Percentiles rank a stretch among this genome's conserved stretches.
phyloP scores from a whole-genome alignment of 805 yeast genomes.

The Hagleromyces aurorensis region DNA sequence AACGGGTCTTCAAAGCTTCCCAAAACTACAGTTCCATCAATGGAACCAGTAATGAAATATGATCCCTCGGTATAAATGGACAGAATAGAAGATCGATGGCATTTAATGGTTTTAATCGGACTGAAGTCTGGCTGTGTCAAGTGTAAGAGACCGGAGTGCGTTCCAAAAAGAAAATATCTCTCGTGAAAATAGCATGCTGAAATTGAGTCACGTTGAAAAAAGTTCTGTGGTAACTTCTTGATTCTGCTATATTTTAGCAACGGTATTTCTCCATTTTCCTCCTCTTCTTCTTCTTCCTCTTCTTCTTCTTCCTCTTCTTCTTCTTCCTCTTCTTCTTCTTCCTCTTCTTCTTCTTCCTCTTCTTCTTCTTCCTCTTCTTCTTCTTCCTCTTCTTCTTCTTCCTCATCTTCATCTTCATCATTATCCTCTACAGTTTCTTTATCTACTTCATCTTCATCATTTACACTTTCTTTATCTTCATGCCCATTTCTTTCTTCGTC shows the following conservation, averaged over 20 bases:
- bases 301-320: constrained; percentile 26
- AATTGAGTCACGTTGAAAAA: constrained; percentile 70
- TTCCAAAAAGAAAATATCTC: constrained; percentile 65
- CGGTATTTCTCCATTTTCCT: constrained; percentile 58
- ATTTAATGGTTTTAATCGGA: constrained; percentile 63
- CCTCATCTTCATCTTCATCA: constrained; percentile 14
- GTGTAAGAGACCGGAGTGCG: constrained; percentile 80
- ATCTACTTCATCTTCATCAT: constrained; percentile 1
- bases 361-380: constrained; percentile 13
- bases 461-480: neutral
- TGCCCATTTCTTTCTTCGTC: no score
- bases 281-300: constrained; percentile 35
- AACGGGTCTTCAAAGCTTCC: constrained; percentile 57
- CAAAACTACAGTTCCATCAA: constrained; percentile 87
- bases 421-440: constrained; percentile 10
- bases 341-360: constrained; percentile 19
- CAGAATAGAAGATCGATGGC: constrained; percentile 79
- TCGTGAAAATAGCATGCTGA: constrained; percentile 61
- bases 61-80: constrained; percentile 64
- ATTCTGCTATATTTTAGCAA: constrained; percentile 66
- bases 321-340: constrained; percentile 27
- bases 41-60: constrained; percentile 78
- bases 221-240: constrained; percentile 55
- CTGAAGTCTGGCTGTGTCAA: constrained; percentile 52
- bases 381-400: constrained; percentile 8